Evolutionary conservation across 2,329 filamentous ascomycete species (phyloP).

Genomic region (Aspergillus sp.): DNA sequence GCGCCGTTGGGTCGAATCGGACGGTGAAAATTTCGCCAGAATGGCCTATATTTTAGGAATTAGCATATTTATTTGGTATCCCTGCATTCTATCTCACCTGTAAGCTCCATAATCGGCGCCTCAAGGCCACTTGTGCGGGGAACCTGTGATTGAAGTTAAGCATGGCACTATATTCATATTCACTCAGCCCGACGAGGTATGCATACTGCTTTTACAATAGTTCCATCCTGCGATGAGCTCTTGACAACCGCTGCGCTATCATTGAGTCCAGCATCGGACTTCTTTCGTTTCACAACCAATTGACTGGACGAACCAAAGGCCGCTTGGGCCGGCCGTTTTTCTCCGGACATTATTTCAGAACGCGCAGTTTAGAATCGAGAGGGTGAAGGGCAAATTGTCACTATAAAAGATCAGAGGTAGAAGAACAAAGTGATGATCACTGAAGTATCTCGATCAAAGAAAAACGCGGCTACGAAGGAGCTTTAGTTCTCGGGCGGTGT

Average conservation of each 20-base stretch:
- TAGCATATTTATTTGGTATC: neutral
- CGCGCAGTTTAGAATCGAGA: neutral
- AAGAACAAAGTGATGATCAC: neutral
- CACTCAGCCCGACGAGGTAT: neutral
- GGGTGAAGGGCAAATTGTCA: neutral
- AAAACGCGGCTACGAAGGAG: conserved; percentile 1
- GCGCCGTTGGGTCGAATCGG: conserved; percentile 84
- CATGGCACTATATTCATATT: neutral
- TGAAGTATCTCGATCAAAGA: neutral
- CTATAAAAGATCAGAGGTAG: neutral
- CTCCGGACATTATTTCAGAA: conserved; percentile 68
- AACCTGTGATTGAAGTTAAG: conserved; percentile 53
- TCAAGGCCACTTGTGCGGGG: conserved; percentile 79
- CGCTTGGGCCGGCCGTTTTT: conserved; percentile 87
- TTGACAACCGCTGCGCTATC: conserved; percentile 58
- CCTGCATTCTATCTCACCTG: conserved; percentile 50
- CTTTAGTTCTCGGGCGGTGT: conserved; percentile 4
- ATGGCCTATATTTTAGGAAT: conserved; percentile 47
- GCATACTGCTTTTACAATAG: conserved; percentile 67
- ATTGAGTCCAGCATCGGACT: conserved; percentile 61
- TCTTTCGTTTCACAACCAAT: conserved; percentile 86
- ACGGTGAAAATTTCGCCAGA: conserved; percentile 85
- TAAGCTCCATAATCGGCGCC: conserved; percentile 91
- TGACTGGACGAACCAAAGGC: conserved; percentile 73
- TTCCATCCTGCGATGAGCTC: conserved; percentile 57